Conservation (phyloP, 441 rosid species). For the Mallotus japonicus region DNA sequence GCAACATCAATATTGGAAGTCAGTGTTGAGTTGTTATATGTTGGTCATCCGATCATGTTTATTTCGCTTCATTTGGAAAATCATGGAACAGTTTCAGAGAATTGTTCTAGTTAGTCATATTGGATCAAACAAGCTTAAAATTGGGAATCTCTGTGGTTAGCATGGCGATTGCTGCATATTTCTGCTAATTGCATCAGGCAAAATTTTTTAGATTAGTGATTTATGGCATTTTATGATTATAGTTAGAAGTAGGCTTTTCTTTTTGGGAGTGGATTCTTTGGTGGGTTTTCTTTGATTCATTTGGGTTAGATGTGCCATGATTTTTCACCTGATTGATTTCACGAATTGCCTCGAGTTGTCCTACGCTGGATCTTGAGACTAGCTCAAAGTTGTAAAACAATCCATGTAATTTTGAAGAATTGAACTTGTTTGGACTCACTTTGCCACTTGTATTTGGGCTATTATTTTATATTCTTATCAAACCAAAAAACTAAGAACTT, state of each 20-base stretch:
- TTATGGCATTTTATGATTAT: background rate
- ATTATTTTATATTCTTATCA: background rate
- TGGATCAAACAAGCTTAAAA: background rate
- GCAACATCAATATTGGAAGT: no score
- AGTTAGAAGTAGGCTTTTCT: background rate
- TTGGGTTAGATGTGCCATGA: no score
- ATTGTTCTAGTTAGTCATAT: background rate
- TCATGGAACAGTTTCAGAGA: background rate
- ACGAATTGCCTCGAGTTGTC: no score
- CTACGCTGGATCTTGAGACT: background rate
- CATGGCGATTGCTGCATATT: background rate
- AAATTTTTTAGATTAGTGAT: background rate
- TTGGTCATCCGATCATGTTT: background rate
- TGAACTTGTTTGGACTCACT: background rate
- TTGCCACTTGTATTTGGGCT: background rate
- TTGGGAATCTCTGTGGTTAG: background rate
- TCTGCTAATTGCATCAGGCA: background rate
- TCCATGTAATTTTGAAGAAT: background rate
- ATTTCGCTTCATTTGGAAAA: background rate
- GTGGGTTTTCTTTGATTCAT: no score
- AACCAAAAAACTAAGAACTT: background rate
- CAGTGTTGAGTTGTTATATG: background rate
- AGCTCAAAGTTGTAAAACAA: background rate
- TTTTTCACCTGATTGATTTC: no score
- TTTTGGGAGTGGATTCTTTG: background rate